A percentile compares a stretch with the other conserved stretches of the same genome.
phyloP scores from a whole-genome alignment of 148 eudicot species.

The Mesembryanthemum crystallinum region DNA sequence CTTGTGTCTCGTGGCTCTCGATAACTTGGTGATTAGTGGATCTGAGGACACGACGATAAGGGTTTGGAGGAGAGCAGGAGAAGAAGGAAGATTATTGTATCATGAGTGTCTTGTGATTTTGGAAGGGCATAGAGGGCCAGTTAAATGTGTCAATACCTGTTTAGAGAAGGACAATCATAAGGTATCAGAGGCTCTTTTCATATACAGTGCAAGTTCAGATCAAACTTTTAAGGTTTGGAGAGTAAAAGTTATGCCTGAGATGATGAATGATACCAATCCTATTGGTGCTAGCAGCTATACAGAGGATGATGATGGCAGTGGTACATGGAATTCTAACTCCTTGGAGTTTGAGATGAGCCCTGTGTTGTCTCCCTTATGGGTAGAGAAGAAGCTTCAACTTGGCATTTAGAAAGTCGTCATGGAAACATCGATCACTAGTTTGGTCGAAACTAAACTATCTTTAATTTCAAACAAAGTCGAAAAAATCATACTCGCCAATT shows the following conservation, averaged over 20 bases:
- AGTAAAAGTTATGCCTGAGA: slow-evolving; percentile 46
- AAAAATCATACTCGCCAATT: no score
- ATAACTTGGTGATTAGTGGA: slow-evolving; percentile 55
- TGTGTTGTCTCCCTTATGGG: slow-evolving; percentile 57
- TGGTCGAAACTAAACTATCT: no score
- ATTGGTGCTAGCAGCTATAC: neutral
- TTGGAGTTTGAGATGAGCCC: slow-evolving; percentile 38
- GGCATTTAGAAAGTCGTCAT: neutral
- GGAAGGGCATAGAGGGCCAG: slow-evolving; percentile 68
- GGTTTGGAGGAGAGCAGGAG: slow-evolving; percentile 65
- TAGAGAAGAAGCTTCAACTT: slow-evolving; percentile 41
- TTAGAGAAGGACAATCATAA: slow-evolving; percentile 34
- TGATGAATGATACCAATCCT: neutral
- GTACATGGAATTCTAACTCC: neutral
- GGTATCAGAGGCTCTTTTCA: slow-evolving; percentile 36
- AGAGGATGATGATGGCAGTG: neutral
- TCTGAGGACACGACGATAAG: slow-evolving; percentile 66
- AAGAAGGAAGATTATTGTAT: slow-evolving; percentile 34
- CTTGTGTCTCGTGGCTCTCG: slow-evolving; percentile 49
- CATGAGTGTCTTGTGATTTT: slow-evolving; percentile 58
- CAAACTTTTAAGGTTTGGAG: slow-evolving; percentile 70
- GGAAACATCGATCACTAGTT: no score
- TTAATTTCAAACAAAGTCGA: no score
- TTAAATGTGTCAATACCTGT: slow-evolving; percentile 48
- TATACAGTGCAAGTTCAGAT: slow-evolving; percentile 61